phyloP scores from a whole-genome alignment of 2,329 filamentous ascomycete species.

The Fusarium sp. region DNA sequence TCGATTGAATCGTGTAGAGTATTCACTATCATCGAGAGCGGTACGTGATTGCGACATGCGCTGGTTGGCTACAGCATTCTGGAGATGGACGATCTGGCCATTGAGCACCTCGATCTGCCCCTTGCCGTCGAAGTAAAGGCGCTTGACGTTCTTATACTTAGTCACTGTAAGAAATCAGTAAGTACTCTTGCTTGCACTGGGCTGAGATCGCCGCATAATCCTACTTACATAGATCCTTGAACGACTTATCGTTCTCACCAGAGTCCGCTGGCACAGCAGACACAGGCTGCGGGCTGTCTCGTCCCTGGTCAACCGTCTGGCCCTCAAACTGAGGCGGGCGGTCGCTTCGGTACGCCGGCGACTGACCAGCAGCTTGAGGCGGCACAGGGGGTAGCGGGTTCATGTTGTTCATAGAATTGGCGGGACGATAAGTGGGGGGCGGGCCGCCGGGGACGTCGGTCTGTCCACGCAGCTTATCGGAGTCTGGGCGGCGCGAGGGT shows the following conservation, averaged over 20 bases:
- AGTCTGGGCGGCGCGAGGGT: conserved; percentile 61
- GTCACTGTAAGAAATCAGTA: conserved; percentile 67
- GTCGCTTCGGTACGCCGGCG: conserved; percentile 56
- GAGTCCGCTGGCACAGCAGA: conserved; percentile 50
- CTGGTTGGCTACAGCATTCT: conserved; percentile 97
- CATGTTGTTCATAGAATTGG: conserved; percentile 58
- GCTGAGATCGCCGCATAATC: neutral
- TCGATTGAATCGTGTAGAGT: conserved; percentile 86
- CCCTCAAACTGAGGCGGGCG: conserved; percentile 59
- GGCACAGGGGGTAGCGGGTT: conserved; percentile 57
- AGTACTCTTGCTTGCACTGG: neutral
- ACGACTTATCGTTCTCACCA: conserved; percentile 63
- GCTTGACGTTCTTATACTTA: conserved; percentile 98
- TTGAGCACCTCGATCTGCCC: conserved; percentile 89
- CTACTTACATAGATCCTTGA: conserved; percentile 67
- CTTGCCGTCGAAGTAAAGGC: conserved; percentile 96
- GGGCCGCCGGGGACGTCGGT: conserved; percentile 59
- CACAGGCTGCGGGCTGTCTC: conserved; percentile 67
- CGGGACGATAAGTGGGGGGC: conserved; percentile 65
- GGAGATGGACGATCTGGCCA: conserved; percentile 89
- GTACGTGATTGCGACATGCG: conserved; percentile 94
- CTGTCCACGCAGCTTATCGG: conserved; percentile 60
- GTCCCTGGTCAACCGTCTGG: conserved; percentile 59
- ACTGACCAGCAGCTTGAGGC: conserved; percentile 45
- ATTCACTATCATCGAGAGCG: conserved; percentile 94